A percentile compares a stretch with the other conserved stretches of the same genome.
These are phyloP conservation scores for Zopfochytrium polystomum DNA, from an alignment of 371 early-diverging fungal species.

Conservation along the genomic window DNA sequence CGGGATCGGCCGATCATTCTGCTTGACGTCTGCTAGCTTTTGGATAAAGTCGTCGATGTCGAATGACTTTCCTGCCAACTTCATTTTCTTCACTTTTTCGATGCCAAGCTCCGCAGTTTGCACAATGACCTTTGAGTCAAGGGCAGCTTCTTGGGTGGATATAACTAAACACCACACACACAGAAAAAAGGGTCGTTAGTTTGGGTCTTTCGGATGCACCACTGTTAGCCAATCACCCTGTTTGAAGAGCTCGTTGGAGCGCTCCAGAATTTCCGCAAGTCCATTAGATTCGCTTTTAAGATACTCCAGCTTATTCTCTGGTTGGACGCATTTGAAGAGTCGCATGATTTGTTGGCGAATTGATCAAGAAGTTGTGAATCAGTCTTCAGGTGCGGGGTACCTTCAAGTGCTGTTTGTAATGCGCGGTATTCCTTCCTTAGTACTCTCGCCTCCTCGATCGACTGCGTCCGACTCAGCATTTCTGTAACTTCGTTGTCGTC, in stretches of 20 bases:
- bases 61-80: conserved; percentile 64
- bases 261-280: conserved; percentile 5
- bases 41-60: conserved; percentile 70
- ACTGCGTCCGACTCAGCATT: too few species aligned
- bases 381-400: too few species aligned
- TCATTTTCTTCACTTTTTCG: conserved; percentile 72
- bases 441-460: conserved; percentile 14
- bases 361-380: not conserved
- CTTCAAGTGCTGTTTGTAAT: conserved; percentile 16
- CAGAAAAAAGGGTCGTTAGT: too few species aligned
- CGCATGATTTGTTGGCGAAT: not conserved
- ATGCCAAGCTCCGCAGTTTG: conserved; percentile 71
- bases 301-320: conserved; percentile 20
- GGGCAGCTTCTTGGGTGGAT: conserved; percentile 77
- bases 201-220: not conserved
- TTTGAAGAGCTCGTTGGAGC: conserved; percentile 30
- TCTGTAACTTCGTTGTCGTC: too few species aligned
- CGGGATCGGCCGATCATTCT: conserved; percentile 35
- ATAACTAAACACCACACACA: conserved; percentile 19
- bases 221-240: conserved; percentile 20
- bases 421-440: conserved; percentile 18
- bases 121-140: conserved; percentile 76
- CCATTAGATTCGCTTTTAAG: conserved; percentile 10
- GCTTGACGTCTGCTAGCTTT: too few species aligned
- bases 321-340: not conserved